These are phyloP conservation scores for Alloascoidea hylecoeti DNA, from an alignment of 805 yeast genomes.

Conservation along the genomic window DNA sequence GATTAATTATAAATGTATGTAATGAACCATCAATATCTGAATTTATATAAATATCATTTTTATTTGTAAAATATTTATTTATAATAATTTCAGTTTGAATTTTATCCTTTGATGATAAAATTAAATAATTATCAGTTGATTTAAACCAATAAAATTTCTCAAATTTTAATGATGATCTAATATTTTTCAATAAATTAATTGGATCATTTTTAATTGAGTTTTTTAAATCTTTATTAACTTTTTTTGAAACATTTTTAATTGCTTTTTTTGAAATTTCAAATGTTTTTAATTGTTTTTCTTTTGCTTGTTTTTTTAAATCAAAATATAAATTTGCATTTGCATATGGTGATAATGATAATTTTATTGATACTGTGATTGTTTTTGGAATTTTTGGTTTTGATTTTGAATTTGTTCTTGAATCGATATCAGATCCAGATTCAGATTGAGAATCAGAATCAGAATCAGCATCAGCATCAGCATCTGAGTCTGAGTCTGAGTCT, in stretches of 20 bases:
- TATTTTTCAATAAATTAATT: conserved; percentile 37
- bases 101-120: conserved; percentile 76
- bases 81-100: conserved; percentile 71
- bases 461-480: conserved; percentile 19
- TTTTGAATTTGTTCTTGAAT: conserved; percentile 6
- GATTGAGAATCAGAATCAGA: conserved; percentile 20
- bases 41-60: conserved; percentile 57
- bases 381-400: conserved; percentile 5
- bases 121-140: conserved; percentile 78
- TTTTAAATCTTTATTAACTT: conserved; percentile 59
- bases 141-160: conserved; percentile 93
- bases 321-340: conserved; percentile 83
- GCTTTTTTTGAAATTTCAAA: conserved; percentile 68
- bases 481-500: conserved; percentile 11
- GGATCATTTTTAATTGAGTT: too few species aligned
- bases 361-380: conserved; percentile 44
- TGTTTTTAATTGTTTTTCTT: conserved; percentile 67
- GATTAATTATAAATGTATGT: conserved; percentile 72
- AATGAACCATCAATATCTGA: conserved; percentile 65
- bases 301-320: conserved; percentile 61
- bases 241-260: conserved; percentile 67
- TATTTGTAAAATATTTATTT: conserved; percentile 61
- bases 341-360: conserved; percentile 59
- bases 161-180: conserved; percentile 75
- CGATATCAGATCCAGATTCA: conserved; percentile 16